Evolutionary conservation across 129 eudicot species (phyloP).

Genomic region (Helichrysum umbraculigerum): DNA sequence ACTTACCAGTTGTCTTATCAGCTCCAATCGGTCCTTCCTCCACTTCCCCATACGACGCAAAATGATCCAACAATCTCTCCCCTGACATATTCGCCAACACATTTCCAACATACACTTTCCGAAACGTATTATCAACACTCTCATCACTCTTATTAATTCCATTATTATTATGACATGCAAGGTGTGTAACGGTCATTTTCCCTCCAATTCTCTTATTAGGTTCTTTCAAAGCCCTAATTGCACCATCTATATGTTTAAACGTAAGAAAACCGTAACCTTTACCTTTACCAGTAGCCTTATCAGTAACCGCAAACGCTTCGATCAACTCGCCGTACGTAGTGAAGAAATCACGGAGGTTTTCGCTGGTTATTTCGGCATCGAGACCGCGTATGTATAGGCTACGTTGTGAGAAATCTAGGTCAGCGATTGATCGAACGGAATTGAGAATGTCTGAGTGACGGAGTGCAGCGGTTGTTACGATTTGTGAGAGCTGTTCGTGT

Average conservation of each 20-base stretch:
- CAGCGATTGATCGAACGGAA: constrained; percentile 55
- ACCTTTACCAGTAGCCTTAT: constrained; percentile 41
- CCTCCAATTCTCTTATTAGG: constrained; percentile 89
- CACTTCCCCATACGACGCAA: constrained; percentile 62
- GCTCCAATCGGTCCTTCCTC: constrained; percentile 70
- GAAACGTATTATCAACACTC: neutral
- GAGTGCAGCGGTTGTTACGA: constrained; percentile 48
- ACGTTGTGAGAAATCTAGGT: constrained; percentile 47
- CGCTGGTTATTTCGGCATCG: constrained; percentile 72
- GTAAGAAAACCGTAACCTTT: constrained; percentile 85
- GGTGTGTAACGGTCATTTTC: constrained; percentile 60
- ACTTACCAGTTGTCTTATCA: constrained; percentile 67
- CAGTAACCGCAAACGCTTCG: constrained; percentile 68
- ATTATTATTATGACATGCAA: neutral
- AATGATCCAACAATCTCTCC: constrained; percentile 49
- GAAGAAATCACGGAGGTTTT: constrained; percentile 54
- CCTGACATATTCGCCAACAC: constrained; percentile 52
- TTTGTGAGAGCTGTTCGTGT: constrained; percentile 47
- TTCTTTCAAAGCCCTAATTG: constrained; percentile 58
- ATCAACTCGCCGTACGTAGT: constrained; percentile 65
- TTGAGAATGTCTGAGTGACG: constrained; percentile 58
- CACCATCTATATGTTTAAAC: constrained; percentile 70
- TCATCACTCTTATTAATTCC: neutral
- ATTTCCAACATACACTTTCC: constrained; percentile 24
- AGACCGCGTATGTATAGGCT: constrained; percentile 76